Evolutionary conservation across 2,329 filamentous ascomycete genomes (phyloP).

Genomic region (Coleophoma crateriformis): DNA sequence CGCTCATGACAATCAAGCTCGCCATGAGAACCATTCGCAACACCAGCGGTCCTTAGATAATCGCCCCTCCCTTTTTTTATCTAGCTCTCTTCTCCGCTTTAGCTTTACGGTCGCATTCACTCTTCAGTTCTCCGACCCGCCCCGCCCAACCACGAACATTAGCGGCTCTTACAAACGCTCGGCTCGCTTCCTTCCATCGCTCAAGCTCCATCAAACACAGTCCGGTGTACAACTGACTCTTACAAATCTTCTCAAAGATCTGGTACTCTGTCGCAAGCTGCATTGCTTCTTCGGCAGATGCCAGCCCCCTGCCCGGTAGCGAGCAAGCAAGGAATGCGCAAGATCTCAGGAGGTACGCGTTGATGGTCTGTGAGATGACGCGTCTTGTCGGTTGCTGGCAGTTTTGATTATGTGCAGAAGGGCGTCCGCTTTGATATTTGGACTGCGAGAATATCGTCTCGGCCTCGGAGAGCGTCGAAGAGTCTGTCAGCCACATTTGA

Average conservation of each 20-base stretch:
- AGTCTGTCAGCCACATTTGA: too few relatives aligned
- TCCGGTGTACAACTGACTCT: constrained; percentile 11
- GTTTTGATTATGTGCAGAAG: too few relatives aligned
- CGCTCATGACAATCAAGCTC: not conserved
- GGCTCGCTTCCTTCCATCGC: constrained; percentile 11
- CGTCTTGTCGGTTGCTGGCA: too few relatives aligned
- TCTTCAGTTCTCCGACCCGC: not conserved
- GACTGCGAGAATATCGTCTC: too few relatives aligned
- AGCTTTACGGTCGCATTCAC: not conserved
- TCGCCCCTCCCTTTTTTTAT: too few relatives aligned
- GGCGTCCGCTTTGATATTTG: too few relatives aligned
- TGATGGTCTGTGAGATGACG: not conserved
- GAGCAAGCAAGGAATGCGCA: constrained; percentile 6
- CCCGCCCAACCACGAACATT: constrained; percentile 6
- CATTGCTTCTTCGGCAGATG: constrained; percentile 5
- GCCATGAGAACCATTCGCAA: not conserved
- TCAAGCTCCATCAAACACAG: constrained; percentile 7
- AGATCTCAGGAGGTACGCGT: constrained; percentile 6
- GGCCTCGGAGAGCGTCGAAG: too few relatives aligned
- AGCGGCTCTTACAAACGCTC: constrained; percentile 11
- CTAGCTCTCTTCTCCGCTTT: not conserved
- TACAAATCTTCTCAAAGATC: constrained; percentile 6
- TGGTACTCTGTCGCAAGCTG: constrained; percentile 1
- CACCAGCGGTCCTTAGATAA: not conserved
- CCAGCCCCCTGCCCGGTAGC: not conserved